Evolutionary conservation across 495 filamentous ascomycete species (phyloP).

Genomic region (Lentithecium fluviatile): DNA sequence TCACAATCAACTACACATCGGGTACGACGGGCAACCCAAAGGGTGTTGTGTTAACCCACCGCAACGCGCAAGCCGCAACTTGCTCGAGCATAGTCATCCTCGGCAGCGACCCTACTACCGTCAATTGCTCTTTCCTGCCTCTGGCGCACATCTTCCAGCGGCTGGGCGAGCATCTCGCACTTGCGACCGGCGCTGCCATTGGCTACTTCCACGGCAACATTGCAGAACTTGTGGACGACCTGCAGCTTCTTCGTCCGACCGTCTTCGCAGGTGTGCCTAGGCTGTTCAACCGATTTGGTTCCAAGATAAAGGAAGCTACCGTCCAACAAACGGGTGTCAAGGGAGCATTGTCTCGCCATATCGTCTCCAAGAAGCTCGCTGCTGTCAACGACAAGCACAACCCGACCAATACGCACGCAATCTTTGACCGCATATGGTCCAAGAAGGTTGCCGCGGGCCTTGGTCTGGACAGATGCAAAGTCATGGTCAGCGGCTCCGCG

Average conservation of each 20-base stretch:
- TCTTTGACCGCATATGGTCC: constrained; percentile 94
- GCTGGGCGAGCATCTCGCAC: constrained; percentile 70
- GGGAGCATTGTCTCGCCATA: constrained; percentile 75
- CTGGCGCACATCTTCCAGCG: constrained; percentile 93
- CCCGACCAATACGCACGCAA: constrained; percentile 70
- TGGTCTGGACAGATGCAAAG: constrained; percentile 69
- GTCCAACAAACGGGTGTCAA: constrained; percentile 76
- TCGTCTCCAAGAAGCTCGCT: constrained; percentile 76
- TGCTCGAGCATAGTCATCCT: constrained; percentile 56
- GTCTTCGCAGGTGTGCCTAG: constrained; percentile 86
- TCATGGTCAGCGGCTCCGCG: constrained; percentile 85
- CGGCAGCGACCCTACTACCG: constrained; percentile 54
- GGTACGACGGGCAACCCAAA: constrained; percentile 95
- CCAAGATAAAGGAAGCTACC: constrained; percentile 73
- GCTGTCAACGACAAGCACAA: constrained; percentile 64
- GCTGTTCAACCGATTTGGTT: constrained; percentile 87
- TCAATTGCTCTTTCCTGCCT: constrained; percentile 82
- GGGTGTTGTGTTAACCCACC: constrained; percentile 84
- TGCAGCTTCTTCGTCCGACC: constrained; percentile 83
- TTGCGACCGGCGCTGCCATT: constrained; percentile 72
- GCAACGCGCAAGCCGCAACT: constrained; percentile 73
- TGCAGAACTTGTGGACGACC: constrained; percentile 79
- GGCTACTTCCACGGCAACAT: constrained; percentile 97
- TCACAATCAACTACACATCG: constrained; percentile 98
- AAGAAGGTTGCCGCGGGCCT: constrained; percentile 79